phyloP scores from a whole-genome alignment of 805 yeast genomes.

The Candida nonsorbophila region DNA sequence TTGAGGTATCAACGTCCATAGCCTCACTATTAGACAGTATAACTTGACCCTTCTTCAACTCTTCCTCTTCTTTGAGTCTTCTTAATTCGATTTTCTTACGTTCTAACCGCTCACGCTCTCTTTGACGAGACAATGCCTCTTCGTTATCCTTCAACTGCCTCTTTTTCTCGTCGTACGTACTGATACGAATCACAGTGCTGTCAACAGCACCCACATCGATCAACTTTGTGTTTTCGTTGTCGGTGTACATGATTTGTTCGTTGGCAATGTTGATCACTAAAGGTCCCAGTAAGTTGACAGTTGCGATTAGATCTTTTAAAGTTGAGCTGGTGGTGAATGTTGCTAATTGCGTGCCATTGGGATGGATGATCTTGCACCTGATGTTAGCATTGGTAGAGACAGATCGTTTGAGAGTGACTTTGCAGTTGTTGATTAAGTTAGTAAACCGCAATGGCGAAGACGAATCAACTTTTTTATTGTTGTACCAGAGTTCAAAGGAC shows the following conservation, averaged over 20 bases:
- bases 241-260: slow-evolving; percentile 1
- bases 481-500: slow-evolving; percentile 22
- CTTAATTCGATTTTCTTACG: slow-evolving; percentile 13
- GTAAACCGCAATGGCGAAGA: slow-evolving; percentile 28
- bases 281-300: slow-evolving; percentile 1
- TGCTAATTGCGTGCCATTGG: slow-evolving; percentile 3
- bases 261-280: slow-evolving; percentile 5
- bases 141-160: too few species aligned
- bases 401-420: slow-evolving; percentile 15
- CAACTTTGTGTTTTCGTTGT: slow-evolving; percentile 1
- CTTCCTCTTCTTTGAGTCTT: too few species aligned
- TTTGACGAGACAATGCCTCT: too few species aligned
- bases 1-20: too few species aligned
- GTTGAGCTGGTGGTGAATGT: slow-evolving; percentile 3
- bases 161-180: background rate
- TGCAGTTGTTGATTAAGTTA: slow-evolving; percentile 27
- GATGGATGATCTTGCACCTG: slow-evolving; percentile 4
- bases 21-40: too few species aligned
- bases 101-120: too few species aligned
- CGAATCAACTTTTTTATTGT: slow-evolving; percentile 25
- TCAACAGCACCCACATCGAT: background rate
- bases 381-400: slow-evolving; percentile 5
- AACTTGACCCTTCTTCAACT: too few species aligned
- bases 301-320: background rate
- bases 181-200: background rate